Base-by-base conservation (phyloP, 202 grass and related monocot genomes). In the Carex arenaria region DNA sequence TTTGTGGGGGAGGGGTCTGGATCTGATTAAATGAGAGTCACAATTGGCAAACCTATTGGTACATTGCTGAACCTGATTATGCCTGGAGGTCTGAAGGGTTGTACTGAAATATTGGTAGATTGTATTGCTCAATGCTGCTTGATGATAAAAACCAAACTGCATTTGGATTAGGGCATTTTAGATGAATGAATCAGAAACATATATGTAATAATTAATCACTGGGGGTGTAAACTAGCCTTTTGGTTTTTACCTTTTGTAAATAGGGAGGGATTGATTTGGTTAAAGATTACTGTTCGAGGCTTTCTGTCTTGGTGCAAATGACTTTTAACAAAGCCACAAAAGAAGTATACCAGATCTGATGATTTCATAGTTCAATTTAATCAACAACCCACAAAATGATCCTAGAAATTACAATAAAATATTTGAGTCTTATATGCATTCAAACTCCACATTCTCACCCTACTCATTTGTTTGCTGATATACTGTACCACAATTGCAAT, bases 111-210 rank as follows among this genome's bases (percentile, higher is more conserved):
- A 9, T 45, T 71, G 9, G 69, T 73, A 32, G 28, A 55, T 7
- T 55, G 13, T 55, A 55, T 75, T 32, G 52, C 15, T 76, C 28
- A 76, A 76, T 76, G 51, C 69, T 32, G 51, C 7, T 57, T 76
- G 51, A 32, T 76, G 49, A 56, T 34, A 80, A 87, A 87, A 87
- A 77, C 66, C 7, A 72, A 8, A 72, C 18, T 64, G 34, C 66
- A 40, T 42, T 69, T 67, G 19, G 11, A 73, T 55, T 63, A 67
- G 18, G 80, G 77, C n/a, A 7, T 47, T 5, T 17, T 42, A 26
- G 59, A 45, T 45, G 7, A 12, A 66, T 81, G 60, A 64, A 51
- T 47, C 20, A 64, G 22, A 73, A 52, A 66, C 14, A 28, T 76
- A 55, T 26, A 57, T 53, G 28, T 7, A 56, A 56, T 7, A 28